phyloP scores from a whole-genome alignment of 129 eudicot genomes.

The Apium graveolens region DNA sequence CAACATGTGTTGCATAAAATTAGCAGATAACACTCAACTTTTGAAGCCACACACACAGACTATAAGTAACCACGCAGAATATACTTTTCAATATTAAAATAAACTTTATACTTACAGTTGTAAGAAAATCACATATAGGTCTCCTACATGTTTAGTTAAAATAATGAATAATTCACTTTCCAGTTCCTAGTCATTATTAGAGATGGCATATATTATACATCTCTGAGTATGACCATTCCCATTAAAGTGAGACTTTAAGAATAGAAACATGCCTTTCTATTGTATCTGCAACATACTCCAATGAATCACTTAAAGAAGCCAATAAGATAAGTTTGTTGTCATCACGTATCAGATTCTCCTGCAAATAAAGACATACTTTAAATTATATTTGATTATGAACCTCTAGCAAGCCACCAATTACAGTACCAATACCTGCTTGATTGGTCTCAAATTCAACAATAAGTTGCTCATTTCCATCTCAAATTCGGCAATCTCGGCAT shows the following conservation, averaged over 20 bases:
- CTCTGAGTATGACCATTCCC: neutral
- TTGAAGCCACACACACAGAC: neutral
- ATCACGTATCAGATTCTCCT: constrained; percentile 94
- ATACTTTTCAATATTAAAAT: neutral
- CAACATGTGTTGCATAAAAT: neutral
- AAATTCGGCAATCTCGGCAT: constrained; percentile 48
- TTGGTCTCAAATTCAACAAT: constrained; percentile 77
- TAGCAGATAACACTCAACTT: neutral
- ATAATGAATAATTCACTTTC: neutral
- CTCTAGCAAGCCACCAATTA: constrained; percentile 5
- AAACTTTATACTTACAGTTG: neutral
- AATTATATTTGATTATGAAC: neutral
- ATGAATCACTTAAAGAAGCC: constrained; percentile 94
- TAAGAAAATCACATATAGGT: neutral
- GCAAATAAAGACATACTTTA: constrained; percentile 14
- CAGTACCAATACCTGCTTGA: constrained; percentile 60
- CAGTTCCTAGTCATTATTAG: neutral
- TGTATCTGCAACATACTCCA: constrained; percentile 96
- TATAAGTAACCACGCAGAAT: neutral
- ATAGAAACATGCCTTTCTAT: constrained; percentile 76
- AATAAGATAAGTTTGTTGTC: constrained; percentile 84
- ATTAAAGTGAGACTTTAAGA: neutral
- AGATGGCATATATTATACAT: neutral
- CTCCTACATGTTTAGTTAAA: neutral
- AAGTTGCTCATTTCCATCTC: constrained; percentile 72